Percentiles rank a stretch among this genome's conserved stretches.
Conservation (phyloP, 2,329 filamentous ascomycete genomes). For the Calycina marina region DNA sequence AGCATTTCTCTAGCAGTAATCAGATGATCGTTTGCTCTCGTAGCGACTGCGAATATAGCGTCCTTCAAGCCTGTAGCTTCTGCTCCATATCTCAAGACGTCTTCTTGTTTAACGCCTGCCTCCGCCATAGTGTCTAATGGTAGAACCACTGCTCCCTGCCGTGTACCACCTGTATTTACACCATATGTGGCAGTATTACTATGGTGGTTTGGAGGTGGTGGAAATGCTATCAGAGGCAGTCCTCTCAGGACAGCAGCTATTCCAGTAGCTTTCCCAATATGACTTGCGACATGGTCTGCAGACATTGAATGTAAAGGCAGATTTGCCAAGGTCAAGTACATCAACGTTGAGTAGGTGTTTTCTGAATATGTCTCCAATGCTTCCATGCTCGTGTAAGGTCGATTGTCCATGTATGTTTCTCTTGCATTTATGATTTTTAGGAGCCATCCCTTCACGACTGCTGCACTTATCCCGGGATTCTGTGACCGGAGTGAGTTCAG, state of each 20-base stretch:
- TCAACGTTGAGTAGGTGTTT: slow-evolving; percentile 82
- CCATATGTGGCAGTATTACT: slow-evolving; percentile 30
- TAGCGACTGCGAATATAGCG: slow-evolving; percentile 83
- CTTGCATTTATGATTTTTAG: slow-evolving; percentile 65
- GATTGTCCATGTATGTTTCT: slow-evolving; percentile 70
- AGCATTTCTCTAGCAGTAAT: slow-evolving; percentile 92
- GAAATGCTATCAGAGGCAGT: slow-evolving; percentile 75
- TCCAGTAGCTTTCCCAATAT: slow-evolving; percentile 87
- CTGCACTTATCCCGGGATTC: slow-evolving; percentile 25
- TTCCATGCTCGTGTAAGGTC: slow-evolving; percentile 60
- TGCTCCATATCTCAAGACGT: slow-evolving; percentile 69
- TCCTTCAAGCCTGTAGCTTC: slow-evolving; percentile 71
- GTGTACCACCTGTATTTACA: slow-evolving; percentile 25
- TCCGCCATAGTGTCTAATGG: slow-evolving; percentile 86
- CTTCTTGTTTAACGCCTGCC: slow-evolving; percentile 68
- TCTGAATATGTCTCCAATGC: slow-evolving; percentile 81
- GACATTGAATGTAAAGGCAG: slow-evolving; percentile 70
- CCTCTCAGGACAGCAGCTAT: slow-evolving; percentile 80
- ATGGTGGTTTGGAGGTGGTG: slow-evolving; percentile 42
- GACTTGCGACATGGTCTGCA: slow-evolving; percentile 83
- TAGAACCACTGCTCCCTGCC: slow-evolving; percentile 57
- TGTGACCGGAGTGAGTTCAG: slow-evolving; percentile 43
- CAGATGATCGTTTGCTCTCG: slow-evolving; percentile 85
- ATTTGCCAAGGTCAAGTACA: slow-evolving; percentile 74
- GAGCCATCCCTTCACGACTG: slow-evolving; percentile 53